Base-by-base conservation (phyloP, 2,329 filamentous ascomycete genomes). In the Ophiognomonia clavigignenti-juglandacearum region DNA sequence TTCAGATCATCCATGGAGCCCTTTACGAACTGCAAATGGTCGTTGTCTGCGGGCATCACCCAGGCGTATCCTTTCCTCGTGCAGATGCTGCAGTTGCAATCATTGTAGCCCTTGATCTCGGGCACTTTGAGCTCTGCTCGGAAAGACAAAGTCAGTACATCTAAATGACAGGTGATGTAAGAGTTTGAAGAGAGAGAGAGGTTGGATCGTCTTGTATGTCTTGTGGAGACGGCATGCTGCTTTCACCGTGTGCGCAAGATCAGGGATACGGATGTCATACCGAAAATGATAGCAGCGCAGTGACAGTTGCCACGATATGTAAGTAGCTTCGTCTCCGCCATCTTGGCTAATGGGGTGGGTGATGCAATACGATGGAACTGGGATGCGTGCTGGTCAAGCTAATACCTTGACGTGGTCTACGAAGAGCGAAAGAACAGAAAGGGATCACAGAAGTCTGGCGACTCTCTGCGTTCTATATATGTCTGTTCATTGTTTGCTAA, bases 61-160 rank as follows among this genome's bases (percentile, higher is more conserved):
- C 63, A 73, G 31, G 73, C 57, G 36, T 71, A 70, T 14, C 63
- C 71, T 58, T 74, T 75, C 55, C 69, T 75, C 56, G 53, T 56
- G 60, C 84, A 85, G 53, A 85, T 77, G 64, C 80, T 85, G 66
- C 85, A 88, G 62, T 83, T 82, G 65, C 85, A 85, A 57, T 77
- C 70, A 4, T 64, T 59, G 6, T 71, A 73, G 4, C 70, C 62
- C 56, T 77, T 78, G 51, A 86, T 71, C 58, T 85, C 78, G 19
- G 80, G 77, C 8, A 45, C 10, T 14, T 45, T 26, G 34, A 45
- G 24, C 34, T 45, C 43, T 44, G 26, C 16, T 8, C 6, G 10
- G 10, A 6, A 7, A 13, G 19, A 22, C 7, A n/a, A 14, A 9
- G 13, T 37, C 11, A 38, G 42, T 19, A n/a, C n/a, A n/a, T n/a